These are phyloP conservation scores for Venturia effusa DNA, from an alignment of 2,329 filamentous ascomycete species.

Conservation along the genomic window DNA sequence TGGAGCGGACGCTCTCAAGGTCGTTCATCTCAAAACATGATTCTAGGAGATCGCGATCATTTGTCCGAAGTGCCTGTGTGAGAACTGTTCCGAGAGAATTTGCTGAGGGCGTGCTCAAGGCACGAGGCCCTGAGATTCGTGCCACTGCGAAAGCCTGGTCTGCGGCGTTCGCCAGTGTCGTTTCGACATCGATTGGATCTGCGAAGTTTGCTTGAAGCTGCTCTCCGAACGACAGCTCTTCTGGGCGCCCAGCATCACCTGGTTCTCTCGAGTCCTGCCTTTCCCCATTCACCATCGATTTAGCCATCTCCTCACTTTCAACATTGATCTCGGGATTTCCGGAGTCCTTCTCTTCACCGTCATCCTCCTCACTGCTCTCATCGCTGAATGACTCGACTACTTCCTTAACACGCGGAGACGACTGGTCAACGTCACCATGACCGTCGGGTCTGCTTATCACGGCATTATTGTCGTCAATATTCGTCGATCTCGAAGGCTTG, in stretches of 20 bases:
- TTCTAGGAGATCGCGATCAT: constrained; percentile 82
- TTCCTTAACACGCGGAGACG: constrained; percentile 20
- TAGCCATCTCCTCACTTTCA: constrained; percentile 21
- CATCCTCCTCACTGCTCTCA: constrained; percentile 22
- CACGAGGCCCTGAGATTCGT: background rate
- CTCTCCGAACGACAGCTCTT: constrained; percentile 75
- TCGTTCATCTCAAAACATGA: constrained; percentile 80
- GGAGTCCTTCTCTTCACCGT: constrained; percentile 17
- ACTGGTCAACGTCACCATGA: constrained; percentile 28
- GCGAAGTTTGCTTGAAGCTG: constrained; percentile 54
- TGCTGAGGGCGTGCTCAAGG: constrained; percentile 20
- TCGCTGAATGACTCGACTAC: constrained; percentile 39
- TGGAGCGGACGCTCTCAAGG: constrained; percentile 66
- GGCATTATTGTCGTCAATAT: constrained; percentile 47
- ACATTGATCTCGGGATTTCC: constrained; percentile 19
- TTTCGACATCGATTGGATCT: constrained; percentile 65
- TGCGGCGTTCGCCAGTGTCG: constrained; percentile 38
- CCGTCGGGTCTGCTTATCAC: constrained; percentile 39
- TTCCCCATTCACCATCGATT: constrained; percentile 16
- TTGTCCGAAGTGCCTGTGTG: constrained; percentile 82
- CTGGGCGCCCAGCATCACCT: constrained; percentile 26
- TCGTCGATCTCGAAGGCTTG: constrained; percentile 38
- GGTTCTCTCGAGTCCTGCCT: constrained; percentile 9
- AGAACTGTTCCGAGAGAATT: constrained; percentile 87
- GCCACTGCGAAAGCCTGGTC: constrained; percentile 18